Evolutionary conservation across 1,284 basidiomycete genomes (phyloP).

Genomic region (Gomphus sp.): DNA sequence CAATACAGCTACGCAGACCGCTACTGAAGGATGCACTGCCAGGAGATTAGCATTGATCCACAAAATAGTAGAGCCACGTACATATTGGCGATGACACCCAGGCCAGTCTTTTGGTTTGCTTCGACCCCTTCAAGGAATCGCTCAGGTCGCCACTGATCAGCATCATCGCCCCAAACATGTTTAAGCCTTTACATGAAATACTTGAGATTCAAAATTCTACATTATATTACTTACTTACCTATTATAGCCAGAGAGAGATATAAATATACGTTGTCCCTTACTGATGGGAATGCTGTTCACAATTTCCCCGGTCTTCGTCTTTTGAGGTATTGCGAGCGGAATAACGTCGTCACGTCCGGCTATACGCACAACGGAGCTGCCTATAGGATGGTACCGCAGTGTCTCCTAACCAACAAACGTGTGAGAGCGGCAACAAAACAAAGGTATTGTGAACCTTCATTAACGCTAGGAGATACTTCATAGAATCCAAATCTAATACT

Average conservation of each 20-base stretch:
- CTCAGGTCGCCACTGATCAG: constrained; percentile 10
- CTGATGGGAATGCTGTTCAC: constrained; percentile 25
- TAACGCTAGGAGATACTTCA: neutral
- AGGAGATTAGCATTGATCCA: neutral
- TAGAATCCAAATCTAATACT: neutral
- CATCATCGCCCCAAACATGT: constrained; percentile 13
- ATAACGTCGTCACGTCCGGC: constrained; percentile 32
- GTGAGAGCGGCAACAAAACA: neutral
- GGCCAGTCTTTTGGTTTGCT: neutral
- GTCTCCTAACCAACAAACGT: constrained; percentile 24
- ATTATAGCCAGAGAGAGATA: constrained; percentile 16
- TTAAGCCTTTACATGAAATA: constrained; percentile 3
- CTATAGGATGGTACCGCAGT: constrained; percentile 31
- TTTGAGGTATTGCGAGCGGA: constrained; percentile 31
- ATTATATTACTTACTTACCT: constrained; percentile 3
- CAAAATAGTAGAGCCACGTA: constrained; percentile 12
- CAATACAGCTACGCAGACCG: neutral
- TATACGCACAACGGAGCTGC: constrained; percentile 28
- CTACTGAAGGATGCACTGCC: neutral
- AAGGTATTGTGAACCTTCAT: neutral
- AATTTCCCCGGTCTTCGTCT: constrained; percentile 22
- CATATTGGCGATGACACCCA: constrained; percentile 7
- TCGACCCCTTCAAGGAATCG: constrained; percentile 11
- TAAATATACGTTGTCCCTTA: constrained; percentile 29
- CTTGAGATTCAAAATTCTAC: too few relatives aligned